These are phyloP conservation scores for Pugionium dolabratum DNA, from an alignment of 345 rosid species.

Conservation along the genomic window DNA sequence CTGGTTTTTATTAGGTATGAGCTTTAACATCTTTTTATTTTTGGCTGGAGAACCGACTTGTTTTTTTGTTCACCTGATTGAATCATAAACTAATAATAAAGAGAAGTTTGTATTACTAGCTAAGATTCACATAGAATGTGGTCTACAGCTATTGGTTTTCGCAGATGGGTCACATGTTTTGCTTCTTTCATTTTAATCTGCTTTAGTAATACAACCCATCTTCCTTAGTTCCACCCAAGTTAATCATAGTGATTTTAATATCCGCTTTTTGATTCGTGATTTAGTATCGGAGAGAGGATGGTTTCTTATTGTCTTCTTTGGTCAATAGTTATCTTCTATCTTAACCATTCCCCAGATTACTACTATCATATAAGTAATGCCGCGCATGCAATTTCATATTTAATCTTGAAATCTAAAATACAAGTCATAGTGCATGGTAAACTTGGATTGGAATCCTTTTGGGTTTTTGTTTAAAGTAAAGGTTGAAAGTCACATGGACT, in stretches of 20 bases:
- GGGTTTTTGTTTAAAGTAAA: conserved; percentile 29
- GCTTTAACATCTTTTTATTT: too few relatives aligned
- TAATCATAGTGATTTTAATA: too few relatives aligned
- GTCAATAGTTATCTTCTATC: background rate
- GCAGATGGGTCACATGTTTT: conserved; percentile 22
- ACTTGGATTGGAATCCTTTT: conserved; percentile 29
- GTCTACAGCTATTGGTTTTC: background rate
- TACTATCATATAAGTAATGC: background rate
- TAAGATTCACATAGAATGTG: conserved; percentile 19
- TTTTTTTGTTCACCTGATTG: conserved; percentile 24
- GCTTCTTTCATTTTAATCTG: conserved; percentile 2
- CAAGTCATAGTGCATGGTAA: conserved; percentile 17
- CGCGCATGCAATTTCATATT: conserved; percentile 23
- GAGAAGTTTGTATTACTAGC: background rate
- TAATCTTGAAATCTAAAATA: conserved; percentile 15
- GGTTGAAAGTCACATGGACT: conserved; percentile 73
- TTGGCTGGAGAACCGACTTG: too few relatives aligned
- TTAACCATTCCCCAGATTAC: background rate
- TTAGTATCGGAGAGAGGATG: background rate
- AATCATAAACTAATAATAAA: conserved; percentile 16
- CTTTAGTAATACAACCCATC: conserved; percentile 6
- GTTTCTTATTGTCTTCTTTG: background rate
- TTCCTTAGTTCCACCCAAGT: too few relatives aligned
- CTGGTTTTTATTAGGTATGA: background rate
- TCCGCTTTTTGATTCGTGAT: too few relatives aligned